Conservation (phyloP, 73 alveolate species). For the Stentor coeruleus region DNA sequence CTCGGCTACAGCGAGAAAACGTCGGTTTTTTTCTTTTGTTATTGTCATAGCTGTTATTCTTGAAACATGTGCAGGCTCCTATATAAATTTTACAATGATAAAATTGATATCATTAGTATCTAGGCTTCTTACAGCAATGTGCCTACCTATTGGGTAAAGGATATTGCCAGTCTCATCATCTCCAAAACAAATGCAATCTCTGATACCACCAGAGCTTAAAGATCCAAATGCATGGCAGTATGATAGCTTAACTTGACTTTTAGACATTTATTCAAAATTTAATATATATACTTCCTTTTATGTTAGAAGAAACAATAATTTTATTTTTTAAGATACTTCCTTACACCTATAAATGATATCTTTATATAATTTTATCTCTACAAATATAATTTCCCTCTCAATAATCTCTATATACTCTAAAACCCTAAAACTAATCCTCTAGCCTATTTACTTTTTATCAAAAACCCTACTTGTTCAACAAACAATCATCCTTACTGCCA, state of each 20-base stretch:
- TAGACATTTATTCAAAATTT: no score
- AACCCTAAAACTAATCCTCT: no score
- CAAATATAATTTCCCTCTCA: no score
- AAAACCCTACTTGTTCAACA: no score
- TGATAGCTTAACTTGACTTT: conserved; percentile 40
- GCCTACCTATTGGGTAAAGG: conserved; percentile 73
- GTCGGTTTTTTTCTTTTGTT: not conserved
- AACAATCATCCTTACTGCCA: no score
- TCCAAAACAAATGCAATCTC: conserved; percentile 59
- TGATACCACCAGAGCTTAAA: conserved; percentile 46
- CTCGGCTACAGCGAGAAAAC: conserved; percentile 31
- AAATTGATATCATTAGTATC: conserved; percentile 27
- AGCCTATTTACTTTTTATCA: no score
- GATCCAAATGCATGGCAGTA: conserved; percentile 62
- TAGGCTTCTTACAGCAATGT: conserved; percentile 61
- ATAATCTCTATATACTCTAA: no score
- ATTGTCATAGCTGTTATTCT: conserved; percentile 31
- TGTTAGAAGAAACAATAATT: no score
- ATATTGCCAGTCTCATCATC: conserved; percentile 57
- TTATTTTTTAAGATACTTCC: no score
- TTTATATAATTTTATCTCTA: no score
- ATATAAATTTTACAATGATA: conserved; percentile 1
- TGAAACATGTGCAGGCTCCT: conserved; percentile 14
- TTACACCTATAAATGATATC: no score
- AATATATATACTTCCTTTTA: no score